A percentile compares a stretch with the other conserved stretches of the same genome.
Conservation (phyloP, 768 basidiomycete genomes). For the Leccinum imitatum region DNA sequence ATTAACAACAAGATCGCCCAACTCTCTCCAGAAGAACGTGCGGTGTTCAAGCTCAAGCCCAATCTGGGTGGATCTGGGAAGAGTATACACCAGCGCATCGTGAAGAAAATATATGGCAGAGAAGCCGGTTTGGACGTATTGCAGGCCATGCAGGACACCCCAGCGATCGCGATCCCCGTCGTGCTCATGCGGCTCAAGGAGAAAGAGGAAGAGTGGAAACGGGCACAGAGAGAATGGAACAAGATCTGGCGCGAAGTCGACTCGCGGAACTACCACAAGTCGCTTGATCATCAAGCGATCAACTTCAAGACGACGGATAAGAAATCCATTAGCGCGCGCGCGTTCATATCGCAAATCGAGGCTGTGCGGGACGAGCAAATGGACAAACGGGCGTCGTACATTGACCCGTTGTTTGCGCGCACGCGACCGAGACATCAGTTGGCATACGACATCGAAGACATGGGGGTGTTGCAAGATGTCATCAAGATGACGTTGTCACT, state of each 20-base stretch:
- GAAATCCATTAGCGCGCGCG: conserved; percentile 71
- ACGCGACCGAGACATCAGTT: conserved; percentile 76
- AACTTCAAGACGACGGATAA: conserved; percentile 90
- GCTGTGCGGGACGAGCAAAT: conserved; percentile 80
- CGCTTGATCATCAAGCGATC: conserved; percentile 91
- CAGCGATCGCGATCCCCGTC: conserved; percentile 84
- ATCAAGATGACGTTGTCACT: conserved; percentile 88
- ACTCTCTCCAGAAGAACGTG: conserved; percentile 75
- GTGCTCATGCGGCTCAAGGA: conserved; percentile 87
- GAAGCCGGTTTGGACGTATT: conserved; percentile 81
- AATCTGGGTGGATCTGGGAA: conserved; percentile 83
- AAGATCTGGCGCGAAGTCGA: conserved; percentile 98
- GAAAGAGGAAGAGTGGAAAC: conserved; percentile 99
- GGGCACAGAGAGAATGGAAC: conserved; percentile 97
- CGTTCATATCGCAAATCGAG: conserved; percentile 83
- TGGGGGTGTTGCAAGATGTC: conserved; percentile 77
- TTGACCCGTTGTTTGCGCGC: conserved; percentile 53
- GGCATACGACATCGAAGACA: conserved; percentile 72
- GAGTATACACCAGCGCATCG: conserved; percentile 86
- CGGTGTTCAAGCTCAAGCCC: conserved; percentile 81
- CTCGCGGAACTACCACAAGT: conserved; percentile 89
- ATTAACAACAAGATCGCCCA: conserved; percentile 83
- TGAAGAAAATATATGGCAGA: conserved; percentile 96
- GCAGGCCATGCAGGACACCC: conserved; percentile 89
- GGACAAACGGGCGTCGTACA: conserved; percentile 63